Evolutionary conservation across 2,329 filamentous ascomycete species (phyloP), one percentile per base, ranked within the genome.

Genomic region (Corynespora cassiicola): DNA sequence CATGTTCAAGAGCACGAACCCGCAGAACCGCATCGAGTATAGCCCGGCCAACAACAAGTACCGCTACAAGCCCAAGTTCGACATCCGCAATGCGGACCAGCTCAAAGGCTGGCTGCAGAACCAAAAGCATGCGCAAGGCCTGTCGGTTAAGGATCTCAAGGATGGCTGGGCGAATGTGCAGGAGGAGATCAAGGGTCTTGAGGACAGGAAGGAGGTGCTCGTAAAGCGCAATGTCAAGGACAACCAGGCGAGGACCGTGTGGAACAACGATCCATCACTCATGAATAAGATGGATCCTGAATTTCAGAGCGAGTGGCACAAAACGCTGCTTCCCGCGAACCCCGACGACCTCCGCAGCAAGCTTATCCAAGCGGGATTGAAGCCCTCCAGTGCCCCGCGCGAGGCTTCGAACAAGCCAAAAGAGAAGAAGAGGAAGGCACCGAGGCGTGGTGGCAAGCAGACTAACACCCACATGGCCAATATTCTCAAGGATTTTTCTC

Each of bases 221-320:
- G 89, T 96, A 5, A 87, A 89, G 15, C 83, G 91, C 45, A 91
- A 91, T 39, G 95, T 94, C 72, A 97, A 97, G 74, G 92, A 97
- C 66, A 86, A 88, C 61, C 81, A 88, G 54, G 85, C 92, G 2
- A 84, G 86, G 57, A 88, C 87, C 74, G 85, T 99, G 36, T 97
- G 91, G 90, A 79, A 85, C 35, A 89, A 99, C 67, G 89, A 96
- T 57, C 81, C 90, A 10, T 85, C 83, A 9, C 79, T 96, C 35
- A 81, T 84, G 57, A 80, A 90, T 62, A 66, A 74, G 22, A 85
- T 97, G 54, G 90, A 96, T 61, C 73, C 80, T 7, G 90, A 96
- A 66, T 96, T 97, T 67, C 80, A 85, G 65, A 74, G 76, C 42
- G 87, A 92, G 72, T 99, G 91, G 90, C 79, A 86, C 48, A 86